A percentile compares a stretch with the other conserved stretches of the same genome.
Conservation (phyloP, 768 basidiomycete genomes). For the Mycena floridula region DNA sequence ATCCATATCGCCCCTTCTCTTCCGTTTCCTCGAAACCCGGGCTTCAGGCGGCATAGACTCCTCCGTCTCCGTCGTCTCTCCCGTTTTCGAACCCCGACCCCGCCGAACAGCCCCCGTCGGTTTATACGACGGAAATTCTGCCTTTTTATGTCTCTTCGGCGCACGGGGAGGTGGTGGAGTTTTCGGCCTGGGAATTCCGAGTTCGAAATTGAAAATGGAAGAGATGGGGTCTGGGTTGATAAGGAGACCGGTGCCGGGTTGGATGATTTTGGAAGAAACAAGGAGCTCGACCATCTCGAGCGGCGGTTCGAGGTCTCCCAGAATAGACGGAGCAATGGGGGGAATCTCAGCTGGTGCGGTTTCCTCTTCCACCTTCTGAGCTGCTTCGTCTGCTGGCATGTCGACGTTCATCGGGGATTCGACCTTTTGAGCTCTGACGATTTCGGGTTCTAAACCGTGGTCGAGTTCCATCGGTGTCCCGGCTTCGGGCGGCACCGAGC, state of each 20-base stretch:
- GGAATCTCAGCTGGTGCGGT: neutral
- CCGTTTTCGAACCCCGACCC: too few species aligned
- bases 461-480: too few species aligned
- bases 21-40: too few species aligned
- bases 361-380: neutral
- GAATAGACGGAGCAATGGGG: neutral
- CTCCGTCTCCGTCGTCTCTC: too few species aligned
- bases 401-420: too few species aligned
- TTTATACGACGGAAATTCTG: conserved; percentile 1
- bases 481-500: neutral
- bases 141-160: conserved; percentile 18
- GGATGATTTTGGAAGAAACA: conserved; percentile 43
- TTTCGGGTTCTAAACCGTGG: too few species aligned
- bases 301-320: conserved; percentile 77
- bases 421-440: too few species aligned
- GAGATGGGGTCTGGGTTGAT: conserved; percentile 53
- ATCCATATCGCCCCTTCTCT: too few species aligned
- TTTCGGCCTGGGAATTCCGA: conserved; percentile 55
- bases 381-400: too few species aligned
- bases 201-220: conserved; percentile 63
- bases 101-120: too few species aligned
- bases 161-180: conserved; percentile 36
- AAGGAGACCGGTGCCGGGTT: conserved; percentile 47
- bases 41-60: too few species aligned
- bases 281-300: conserved; percentile 51